phyloP scores from a whole-genome alignment of 106 monocot genomes.

The Allium sativum region DNA sequence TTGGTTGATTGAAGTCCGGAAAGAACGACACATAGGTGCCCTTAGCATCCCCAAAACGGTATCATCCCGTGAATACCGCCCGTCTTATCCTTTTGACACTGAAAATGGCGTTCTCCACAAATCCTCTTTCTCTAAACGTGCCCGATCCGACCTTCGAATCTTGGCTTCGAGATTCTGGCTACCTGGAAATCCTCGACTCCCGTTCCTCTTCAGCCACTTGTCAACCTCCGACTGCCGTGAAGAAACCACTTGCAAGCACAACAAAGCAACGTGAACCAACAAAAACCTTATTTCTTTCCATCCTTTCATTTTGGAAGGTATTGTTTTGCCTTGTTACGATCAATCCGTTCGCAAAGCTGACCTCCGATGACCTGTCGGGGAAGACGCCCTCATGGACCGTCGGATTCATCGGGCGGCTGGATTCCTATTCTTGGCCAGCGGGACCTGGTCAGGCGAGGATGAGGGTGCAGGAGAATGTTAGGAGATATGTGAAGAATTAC shows the following conservation, averaged over 20 bases:
- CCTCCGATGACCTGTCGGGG: conserved; percentile 35
- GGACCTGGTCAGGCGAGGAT: conserved; percentile 60
- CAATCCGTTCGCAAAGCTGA: conserved; percentile 78
- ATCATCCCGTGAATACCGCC: too few species aligned
- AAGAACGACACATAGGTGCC: too few species aligned
- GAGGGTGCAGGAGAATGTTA: conserved; percentile 89
- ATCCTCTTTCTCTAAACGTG: conserved; percentile 75
- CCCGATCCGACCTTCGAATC: conserved; percentile 72
- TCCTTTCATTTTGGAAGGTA: conserved; percentile 29
- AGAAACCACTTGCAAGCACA: conserved; percentile 32
- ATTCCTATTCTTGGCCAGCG: conserved; percentile 62
- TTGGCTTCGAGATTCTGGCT: conserved; percentile 92
- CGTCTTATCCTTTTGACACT: too few species aligned
- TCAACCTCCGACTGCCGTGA: conserved; percentile 6
- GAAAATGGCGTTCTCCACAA: conserved; percentile 51
- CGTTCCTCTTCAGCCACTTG: conserved; percentile 16
- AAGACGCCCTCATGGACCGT: conserved; percentile 66
- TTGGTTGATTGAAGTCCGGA: too few species aligned
- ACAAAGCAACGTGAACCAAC: conserved; percentile 34
- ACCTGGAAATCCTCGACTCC: conserved; percentile 75
- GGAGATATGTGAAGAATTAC: conserved; percentile 68
- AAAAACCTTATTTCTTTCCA: background rate
- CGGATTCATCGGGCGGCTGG: conserved; percentile 38
- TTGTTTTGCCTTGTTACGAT: conserved; percentile 44
- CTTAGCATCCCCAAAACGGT: too few species aligned